Evolutionary conservation across 345 rosid genomes (phyloP), one percentile per base, ranked within the genome.

Genomic region (Aquilaria yunnanensis): DNA sequence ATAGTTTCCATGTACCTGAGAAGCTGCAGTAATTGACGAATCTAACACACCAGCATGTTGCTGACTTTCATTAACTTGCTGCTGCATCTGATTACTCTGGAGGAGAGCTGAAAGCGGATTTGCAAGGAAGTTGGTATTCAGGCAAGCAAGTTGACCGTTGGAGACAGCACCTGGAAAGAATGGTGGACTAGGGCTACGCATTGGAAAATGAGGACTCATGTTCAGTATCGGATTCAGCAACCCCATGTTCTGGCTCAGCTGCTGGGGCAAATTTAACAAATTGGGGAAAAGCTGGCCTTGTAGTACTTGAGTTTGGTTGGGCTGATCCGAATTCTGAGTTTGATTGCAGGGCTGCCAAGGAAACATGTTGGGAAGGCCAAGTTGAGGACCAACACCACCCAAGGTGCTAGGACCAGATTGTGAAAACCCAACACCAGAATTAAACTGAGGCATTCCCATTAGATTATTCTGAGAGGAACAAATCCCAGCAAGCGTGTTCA

Each of bases 81-180:
- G 83, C 43, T 61, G 78, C 57, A 63, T 54, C 14, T 60, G 75
- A 46, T 69, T 72, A 6, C 46, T 23, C 52, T 64, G 69, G n/a
- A 62, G 67, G 43, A 51, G 54, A 56, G 80, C 77, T 76, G 69
- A 70, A 61, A 72, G 76, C 31, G 77, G 74, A 69, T 75, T 81
- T 64, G 77, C 75, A 51, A 85, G 70, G 50, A 74, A 67, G 67
- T 12, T 70, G 37, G 78, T 81, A 74, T 61, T 69, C 43, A 6
- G 62, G 75, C 61, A 30, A 54, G 57, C 49, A 11, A 45, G 67
- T 59, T 52, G 57, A 47, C 32, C 61, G 59, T 50, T 62, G 32
- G 33, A 56, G 50, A 53, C 51, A 54, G 58, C 63, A 59, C 41
- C 59, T 54, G 59, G 70, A 57, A 37, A 37, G 7, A 37, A 4